A percentile compares a stretch with the other conserved stretches of the same genome.
Evolutionary conservation across 1,284 basidiomycete genomes (phyloP).

Genomic region (Pseudozyma sp.): DNA sequence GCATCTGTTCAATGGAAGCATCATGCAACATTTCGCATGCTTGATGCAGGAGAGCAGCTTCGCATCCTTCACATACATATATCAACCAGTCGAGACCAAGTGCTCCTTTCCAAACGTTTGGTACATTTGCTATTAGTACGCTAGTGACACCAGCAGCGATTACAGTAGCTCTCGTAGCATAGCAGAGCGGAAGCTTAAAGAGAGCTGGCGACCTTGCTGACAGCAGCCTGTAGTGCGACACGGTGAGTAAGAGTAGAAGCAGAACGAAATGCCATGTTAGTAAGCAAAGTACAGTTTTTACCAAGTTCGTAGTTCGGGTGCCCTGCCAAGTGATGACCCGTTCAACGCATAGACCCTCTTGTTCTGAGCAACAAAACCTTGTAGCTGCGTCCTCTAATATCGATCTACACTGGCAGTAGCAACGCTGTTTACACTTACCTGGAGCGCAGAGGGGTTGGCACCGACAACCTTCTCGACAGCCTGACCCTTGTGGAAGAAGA

Average conservation of each 20-base stretch:
- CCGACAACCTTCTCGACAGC: conserved; percentile 77
- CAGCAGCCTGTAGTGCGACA: conserved; percentile 27
- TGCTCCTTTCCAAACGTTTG: too few relatives aligned
- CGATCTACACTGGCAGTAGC: background rate
- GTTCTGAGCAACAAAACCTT: background rate
- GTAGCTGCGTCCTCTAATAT: background rate
- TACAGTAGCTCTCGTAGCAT: background rate
- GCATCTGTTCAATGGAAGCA: too few relatives aligned
- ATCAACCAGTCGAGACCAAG: too few relatives aligned
- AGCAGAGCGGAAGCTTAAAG: conserved; percentile 1
- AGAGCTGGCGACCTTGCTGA: conserved; percentile 35
- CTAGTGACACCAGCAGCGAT: background rate
- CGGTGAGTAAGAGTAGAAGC: background rate
- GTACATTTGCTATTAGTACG: background rate
- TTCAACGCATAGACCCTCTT: background rate
- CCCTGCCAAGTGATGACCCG: background rate
- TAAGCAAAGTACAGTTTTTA: background rate
- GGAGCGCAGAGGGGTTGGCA: conserved; percentile 74
- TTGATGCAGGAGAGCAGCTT: too few relatives aligned
- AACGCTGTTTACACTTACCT: conserved; percentile 69
- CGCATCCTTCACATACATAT: too few relatives aligned
- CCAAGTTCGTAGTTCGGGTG: background rate
- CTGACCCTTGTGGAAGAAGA: conserved; percentile 78
- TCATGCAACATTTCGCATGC: too few relatives aligned
- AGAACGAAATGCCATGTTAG: conserved; percentile 3